Evolutionary conservation across 1,139 yeast genomes (phyloP).

Genomic region (Protomyces inouyei): DNA sequence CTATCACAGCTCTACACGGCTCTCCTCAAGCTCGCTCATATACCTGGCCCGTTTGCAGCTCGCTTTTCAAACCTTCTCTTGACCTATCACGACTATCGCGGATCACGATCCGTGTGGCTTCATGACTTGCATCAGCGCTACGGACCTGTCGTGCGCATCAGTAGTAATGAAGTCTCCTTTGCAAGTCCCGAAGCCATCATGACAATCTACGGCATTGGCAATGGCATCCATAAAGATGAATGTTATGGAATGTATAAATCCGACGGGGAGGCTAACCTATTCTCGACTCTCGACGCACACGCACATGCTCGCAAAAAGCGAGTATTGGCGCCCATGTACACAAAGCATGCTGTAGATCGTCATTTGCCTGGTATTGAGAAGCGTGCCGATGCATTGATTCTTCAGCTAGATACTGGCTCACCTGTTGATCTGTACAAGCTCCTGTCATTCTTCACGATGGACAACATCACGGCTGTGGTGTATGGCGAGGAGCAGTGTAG

Average conservation of each 20-base stretch:
- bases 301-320: slow-evolving; percentile 47
- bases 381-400: slow-evolving; percentile 38
- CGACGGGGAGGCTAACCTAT: slow-evolving; percentile 56
- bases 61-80: background rate
- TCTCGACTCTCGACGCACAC: slow-evolving; percentile 51
- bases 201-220: slow-evolving; percentile 49
- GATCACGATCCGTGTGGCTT: slow-evolving; percentile 36
- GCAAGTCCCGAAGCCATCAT: slow-evolving; percentile 51
- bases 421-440: slow-evolving; percentile 54
- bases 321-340: slow-evolving; percentile 35
- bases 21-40: too few relatives aligned
- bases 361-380: slow-evolving; percentile 38
- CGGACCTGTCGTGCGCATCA: slow-evolving; percentile 58
- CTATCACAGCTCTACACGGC: too few relatives aligned
- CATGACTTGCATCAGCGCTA: slow-evolving; percentile 52
- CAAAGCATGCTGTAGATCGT: slow-evolving; percentile 37
- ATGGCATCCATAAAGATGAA: slow-evolving; percentile 54
- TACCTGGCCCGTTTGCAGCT: too few relatives aligned
- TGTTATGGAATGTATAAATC: slow-evolving; percentile 62
- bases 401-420: too few relatives aligned
- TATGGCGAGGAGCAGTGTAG: slow-evolving; percentile 49
- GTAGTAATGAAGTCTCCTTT: slow-evolving; percentile 60
- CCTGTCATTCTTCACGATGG: slow-evolving; percentile 69
- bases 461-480: slow-evolving; percentile 59
- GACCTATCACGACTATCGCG: background rate